Evolutionary conservation across 2,329 filamentous ascomycete genomes (phyloP).

Genomic region (Thermothelomyces thermophilus): DNA sequence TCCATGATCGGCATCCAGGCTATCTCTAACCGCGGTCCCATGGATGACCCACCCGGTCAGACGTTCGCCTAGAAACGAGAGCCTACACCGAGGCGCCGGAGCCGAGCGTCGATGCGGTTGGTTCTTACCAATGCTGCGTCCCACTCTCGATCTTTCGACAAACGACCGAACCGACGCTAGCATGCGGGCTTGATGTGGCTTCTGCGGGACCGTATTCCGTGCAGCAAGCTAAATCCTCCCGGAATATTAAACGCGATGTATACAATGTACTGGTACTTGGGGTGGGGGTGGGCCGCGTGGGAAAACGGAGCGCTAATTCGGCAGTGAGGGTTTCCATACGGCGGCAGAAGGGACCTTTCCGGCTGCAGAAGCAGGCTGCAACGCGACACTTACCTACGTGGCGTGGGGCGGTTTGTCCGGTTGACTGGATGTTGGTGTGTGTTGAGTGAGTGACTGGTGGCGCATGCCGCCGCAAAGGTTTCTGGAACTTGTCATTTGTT

Average conservation of each 20-base stretch:
- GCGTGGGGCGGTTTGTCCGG: neutral
- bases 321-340: too few species aligned
- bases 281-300: neutral
- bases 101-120: slow-evolving; percentile 8
- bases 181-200: neutral
- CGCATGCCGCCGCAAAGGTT: too few species aligned
- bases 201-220: neutral
- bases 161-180: neutral
- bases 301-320: neutral
- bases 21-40: neutral
- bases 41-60: neutral
- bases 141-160: neutral
- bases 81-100: neutral
- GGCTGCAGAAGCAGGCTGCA: too few species aligned
- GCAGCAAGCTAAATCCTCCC: neutral
- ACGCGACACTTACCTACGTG: too few species aligned
- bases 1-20: too few species aligned
- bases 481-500: too few species aligned
- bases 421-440: too few species aligned
- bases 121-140: neutral
- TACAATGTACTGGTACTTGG: neutral
- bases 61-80: neutral
- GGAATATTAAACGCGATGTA: neutral
- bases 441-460: too few species aligned
- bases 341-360: neutral